Evolutionary conservation across 2,329 filamentous ascomycete species (phyloP).

Genomic region (Leptographium wingfieldii): DNA sequence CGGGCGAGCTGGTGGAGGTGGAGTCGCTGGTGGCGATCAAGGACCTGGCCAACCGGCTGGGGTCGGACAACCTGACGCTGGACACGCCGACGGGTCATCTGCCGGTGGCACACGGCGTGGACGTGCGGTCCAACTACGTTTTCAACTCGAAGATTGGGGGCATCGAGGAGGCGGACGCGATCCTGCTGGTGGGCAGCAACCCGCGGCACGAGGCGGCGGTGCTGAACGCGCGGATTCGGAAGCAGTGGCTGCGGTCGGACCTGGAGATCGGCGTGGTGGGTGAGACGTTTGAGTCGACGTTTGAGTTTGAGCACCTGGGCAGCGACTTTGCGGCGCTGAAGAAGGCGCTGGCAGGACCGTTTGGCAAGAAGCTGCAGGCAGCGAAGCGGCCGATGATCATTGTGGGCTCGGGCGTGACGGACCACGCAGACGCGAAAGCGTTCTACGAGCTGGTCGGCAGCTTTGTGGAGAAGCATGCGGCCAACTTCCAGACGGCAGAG

Average conservation of each 20-base stretch:
- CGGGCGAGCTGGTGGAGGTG: constrained; percentile 80
- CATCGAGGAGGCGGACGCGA: constrained; percentile 84
- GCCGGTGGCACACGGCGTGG: constrained; percentile 82
- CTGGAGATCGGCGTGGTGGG: constrained; percentile 87
- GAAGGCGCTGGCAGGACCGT: constrained; percentile 69
- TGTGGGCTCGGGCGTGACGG: constrained; percentile 80
- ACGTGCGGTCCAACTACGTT: constrained; percentile 85
- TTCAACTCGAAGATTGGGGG: constrained; percentile 95
- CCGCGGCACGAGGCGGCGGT: constrained; percentile 89
- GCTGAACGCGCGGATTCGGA: constrained; percentile 90
- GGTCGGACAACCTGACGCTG: constrained; percentile 88
- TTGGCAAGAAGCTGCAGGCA: constrained; percentile 80
- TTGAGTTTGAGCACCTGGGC: constrained; percentile 88
- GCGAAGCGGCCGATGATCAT: constrained; percentile 96
- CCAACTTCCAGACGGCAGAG: constrained; percentile 75
- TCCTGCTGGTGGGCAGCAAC: constrained; percentile 91
- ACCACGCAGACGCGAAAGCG: constrained; percentile 81
- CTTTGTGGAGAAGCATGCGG: constrained; percentile 88
- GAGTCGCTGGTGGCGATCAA: constrained; percentile 95
- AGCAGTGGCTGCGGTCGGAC: constrained; percentile 94
- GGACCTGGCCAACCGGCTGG: constrained; percentile 91
- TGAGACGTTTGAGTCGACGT: constrained; percentile 84
- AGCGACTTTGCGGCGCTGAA: constrained; percentile 69
- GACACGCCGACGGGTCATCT: constrained; percentile 76
- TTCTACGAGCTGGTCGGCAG: constrained; percentile 83